Percentiles rank a stretch among this genome's conserved stretches.
These are phyloP conservation scores for Saccharata proteae DNA, from an alignment of 2,329 filamentous ascomycete species.

Conservation along the genomic window DNA sequence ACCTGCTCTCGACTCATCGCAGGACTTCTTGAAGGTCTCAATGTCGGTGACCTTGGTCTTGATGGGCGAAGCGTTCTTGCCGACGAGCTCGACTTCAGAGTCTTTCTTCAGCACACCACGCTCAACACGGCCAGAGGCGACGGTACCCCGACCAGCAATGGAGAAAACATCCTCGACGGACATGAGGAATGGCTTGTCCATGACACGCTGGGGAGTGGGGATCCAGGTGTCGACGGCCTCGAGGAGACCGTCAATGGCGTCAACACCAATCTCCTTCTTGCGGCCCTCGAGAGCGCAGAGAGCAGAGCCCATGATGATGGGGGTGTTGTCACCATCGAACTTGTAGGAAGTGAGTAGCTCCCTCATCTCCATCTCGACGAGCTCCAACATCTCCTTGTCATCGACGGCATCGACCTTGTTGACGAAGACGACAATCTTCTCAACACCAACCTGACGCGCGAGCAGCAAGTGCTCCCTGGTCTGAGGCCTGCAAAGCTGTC, in stretches of 20 bases:
- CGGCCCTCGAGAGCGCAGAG: slow-evolving; percentile 86
- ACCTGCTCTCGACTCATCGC: slow-evolving; percentile 88
- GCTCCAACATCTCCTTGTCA: slow-evolving; percentile 98
- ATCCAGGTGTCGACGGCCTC: slow-evolving; percentile 90
- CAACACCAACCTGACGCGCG: slow-evolving; percentile 94
- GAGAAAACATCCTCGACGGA: slow-evolving; percentile 64
- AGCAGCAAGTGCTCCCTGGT: slow-evolving; percentile 96
- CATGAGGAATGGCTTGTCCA: slow-evolving; percentile 99
- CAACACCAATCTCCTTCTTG: slow-evolving; percentile 70
- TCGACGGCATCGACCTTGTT: slow-evolving; percentile 99
- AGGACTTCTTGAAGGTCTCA: slow-evolving; percentile 99
- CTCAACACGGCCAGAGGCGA: slow-evolving; percentile 94
- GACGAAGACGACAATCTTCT: slow-evolving; percentile 97
- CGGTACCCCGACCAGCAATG: slow-evolving; percentile 75
- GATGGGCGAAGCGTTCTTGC: slow-evolving; percentile 68
- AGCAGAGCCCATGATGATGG: slow-evolving; percentile 93
- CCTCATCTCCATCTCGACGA: slow-evolving; percentile 99
- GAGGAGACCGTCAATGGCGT: slow-evolving; percentile 87
- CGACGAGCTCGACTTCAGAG: slow-evolving; percentile 85
- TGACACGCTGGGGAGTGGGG: slow-evolving; percentile 82
- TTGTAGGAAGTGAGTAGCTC: slow-evolving; percentile 87
- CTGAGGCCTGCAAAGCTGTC: slow-evolving; percentile 53
- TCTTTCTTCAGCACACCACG: slow-evolving; percentile 90
- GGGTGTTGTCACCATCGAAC: slow-evolving; percentile 96
- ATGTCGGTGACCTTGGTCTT: slow-evolving; percentile 99